A percentile compares a stretch with the other conserved stretches of the same genome.
Conservation (phyloP, 371 early-diverging fungal species). For the Parasitella parasitica region DNA sequence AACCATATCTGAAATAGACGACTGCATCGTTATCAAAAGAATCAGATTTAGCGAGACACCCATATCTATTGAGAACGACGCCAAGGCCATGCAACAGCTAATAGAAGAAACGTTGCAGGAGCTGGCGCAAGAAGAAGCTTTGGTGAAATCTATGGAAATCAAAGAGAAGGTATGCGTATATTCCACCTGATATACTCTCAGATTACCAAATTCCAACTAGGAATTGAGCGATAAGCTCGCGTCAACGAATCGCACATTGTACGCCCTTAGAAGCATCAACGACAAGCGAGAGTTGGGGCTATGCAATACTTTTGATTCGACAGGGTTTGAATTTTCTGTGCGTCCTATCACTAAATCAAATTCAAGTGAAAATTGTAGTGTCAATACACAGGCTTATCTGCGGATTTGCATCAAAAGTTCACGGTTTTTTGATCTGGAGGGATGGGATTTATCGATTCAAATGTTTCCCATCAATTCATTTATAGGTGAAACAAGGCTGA, state of each 20-base stretch:
- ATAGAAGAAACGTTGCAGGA: slow-evolving; percentile 7
- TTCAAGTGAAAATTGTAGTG: not conserved
- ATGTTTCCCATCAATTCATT: not conserved
- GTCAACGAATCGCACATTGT: slow-evolving; percentile 18
- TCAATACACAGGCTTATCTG: slow-evolving; percentile 5
- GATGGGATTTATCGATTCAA: slow-evolving; percentile 10
- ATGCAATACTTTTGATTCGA: slow-evolving; percentile 13
- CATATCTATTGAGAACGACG: not conserved
- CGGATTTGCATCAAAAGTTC: slow-evolving; percentile 15
- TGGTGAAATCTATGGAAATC: not conserved
- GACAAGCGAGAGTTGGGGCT: slow-evolving; percentile 4
- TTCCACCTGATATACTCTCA: not conserved
- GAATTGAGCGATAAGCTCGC: slow-evolving; percentile 6
- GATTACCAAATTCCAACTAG: too few species aligned
- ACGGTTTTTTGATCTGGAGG: slow-evolving; percentile 16
- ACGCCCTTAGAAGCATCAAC: slow-evolving; percentile 17
- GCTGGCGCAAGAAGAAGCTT: slow-evolving; percentile 5
- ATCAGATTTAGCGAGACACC: not conserved
- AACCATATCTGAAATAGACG: not conserved
- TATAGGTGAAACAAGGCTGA: not conserved
- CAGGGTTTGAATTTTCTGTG: slow-evolving; percentile 22
- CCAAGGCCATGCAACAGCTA: not conserved
- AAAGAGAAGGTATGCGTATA: slow-evolving; percentile 3
- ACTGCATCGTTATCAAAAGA: not conserved
- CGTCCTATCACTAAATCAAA: slow-evolving; percentile 7